Conservation (phyloP, 371 early-diverging fungal species). For the Rhizomucor miehei region DNA sequence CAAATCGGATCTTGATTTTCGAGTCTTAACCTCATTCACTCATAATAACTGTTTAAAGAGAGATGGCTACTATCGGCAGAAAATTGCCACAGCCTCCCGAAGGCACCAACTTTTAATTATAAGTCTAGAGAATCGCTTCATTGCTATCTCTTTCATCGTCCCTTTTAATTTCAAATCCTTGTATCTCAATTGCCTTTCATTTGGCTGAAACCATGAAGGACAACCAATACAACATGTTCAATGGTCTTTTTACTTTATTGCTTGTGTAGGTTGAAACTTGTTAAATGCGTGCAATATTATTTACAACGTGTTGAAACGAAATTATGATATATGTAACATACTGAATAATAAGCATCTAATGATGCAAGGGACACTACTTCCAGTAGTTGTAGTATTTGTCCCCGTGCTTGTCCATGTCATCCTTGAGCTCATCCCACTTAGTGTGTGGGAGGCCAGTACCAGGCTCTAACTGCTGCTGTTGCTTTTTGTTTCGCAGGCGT, state of each 20-base stretch:
- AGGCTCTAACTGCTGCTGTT: conserved; percentile 21
- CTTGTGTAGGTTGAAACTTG: too few species aligned
- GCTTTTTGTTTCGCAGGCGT: conserved; percentile 19
- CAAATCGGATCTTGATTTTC: conserved; percentile 3
- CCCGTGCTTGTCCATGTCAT: conserved; percentile 68
- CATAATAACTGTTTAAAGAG: conserved; percentile 47
- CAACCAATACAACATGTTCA: too few species aligned
- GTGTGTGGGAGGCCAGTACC: conserved; percentile 47
- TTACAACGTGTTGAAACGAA: too few species aligned
- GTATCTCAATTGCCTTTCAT: too few species aligned
- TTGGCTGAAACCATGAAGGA: too few species aligned
- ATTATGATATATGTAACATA: too few species aligned
- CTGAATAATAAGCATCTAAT: too few species aligned
- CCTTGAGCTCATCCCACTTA: conserved; percentile 70
- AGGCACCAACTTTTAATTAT: conserved; percentile 62
- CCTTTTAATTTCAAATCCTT: not conserved
- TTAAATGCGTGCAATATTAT: too few species aligned
- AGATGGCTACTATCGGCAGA: conserved; percentile 80
- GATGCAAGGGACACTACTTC: too few species aligned
- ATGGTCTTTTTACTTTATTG: too few species aligned
- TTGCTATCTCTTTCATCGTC: not conserved
- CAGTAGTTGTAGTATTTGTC: conserved; percentile 63
- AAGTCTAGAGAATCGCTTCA: not conserved
- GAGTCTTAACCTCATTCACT: not conserved
- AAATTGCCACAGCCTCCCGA: conserved; percentile 91